phyloP scores from a whole-genome alignment of 495 filamentous ascomycete species.

The Penicillium steckii region DNA sequence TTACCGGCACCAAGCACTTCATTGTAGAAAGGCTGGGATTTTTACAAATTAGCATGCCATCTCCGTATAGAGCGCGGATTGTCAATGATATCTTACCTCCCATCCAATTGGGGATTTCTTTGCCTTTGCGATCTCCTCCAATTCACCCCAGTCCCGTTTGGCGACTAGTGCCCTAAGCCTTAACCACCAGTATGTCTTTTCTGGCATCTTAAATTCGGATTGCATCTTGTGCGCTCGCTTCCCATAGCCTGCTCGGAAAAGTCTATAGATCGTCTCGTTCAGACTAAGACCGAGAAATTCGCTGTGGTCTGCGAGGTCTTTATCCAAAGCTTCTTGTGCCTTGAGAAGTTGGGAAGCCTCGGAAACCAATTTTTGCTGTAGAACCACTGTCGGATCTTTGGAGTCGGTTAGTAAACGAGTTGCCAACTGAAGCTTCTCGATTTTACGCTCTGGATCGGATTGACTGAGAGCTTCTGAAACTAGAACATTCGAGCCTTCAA shows the following conservation, averaged over 20 bases:
- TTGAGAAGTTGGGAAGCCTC: constrained; percentile 79
- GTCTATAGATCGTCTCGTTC: constrained; percentile 85
- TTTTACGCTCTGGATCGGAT: constrained; percentile 57
- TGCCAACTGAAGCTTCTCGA: constrained; percentile 84
- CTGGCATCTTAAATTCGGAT: constrained; percentile 87
- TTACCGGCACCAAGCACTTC: constrained; percentile 87
- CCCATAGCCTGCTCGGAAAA: constrained; percentile 70
- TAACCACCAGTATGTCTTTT: constrained; percentile 88
- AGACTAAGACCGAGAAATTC: constrained; percentile 82
- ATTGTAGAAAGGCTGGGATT: constrained; percentile 78
- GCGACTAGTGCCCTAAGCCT: constrained; percentile 85
- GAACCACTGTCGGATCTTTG: constrained; percentile 64
- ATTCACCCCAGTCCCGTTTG: constrained; percentile 84
- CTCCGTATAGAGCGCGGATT: constrained; percentile 17
- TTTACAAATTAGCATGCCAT: constrained; percentile 14
- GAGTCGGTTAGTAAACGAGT: constrained; percentile 78
- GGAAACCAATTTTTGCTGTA: constrained; percentile 72
- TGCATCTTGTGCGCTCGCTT: constrained; percentile 83
- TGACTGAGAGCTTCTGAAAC: constrained; percentile 75
- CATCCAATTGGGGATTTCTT: constrained; percentile 93
- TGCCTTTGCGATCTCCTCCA: constrained; percentile 72
- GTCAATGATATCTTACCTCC: constrained; percentile 60
- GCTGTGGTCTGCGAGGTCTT: constrained; percentile 61
- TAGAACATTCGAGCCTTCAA: constrained; percentile 86
- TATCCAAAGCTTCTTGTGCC: constrained; percentile 80